Evolutionary conservation across 176 grass and related monocot species (phyloP), one percentile per base, ranked within the genome.

Genomic region (Pontederia crassipes): DNA sequence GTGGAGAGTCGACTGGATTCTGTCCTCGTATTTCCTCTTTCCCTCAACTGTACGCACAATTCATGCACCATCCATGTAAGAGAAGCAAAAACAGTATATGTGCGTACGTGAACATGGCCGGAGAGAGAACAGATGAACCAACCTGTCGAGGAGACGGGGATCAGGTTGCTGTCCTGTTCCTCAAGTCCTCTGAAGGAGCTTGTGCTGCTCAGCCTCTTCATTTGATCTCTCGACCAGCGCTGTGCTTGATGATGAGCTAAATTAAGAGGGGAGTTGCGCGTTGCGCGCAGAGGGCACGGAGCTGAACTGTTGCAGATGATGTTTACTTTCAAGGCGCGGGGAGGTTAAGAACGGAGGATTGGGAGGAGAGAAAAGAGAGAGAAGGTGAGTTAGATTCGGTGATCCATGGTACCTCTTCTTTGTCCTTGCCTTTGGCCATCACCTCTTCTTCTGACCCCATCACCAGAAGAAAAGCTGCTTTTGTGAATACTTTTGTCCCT

Each of bases 201-300:
- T n/a, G 59, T 45, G 59, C 59, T 46, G 59, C 59, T 45, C 32
- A 17, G 59, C 35, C 59, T 62, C 35, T 62, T 62, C 59, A 62
- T 62, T 40, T 46, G 11, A 10, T 59, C n/a, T 16, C 51, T 54
- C n/a, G 20, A 24, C 14, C 51, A 12, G n/a, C 14, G 4, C 6
- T 17, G n/a, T 15, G 14, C 14, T 15, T 15, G 51, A 15, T 12
- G 51, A 54, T 54, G 51, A 16, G n/a, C 12, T 16, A 17, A 54
- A 8, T 15, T 12, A 54, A 16, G 14, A 54, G 14, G 14, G n/a
- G 14, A 54, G 4, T 7, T 40, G 51, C 14, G 51, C 5, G 51
- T 15, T 54, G 51, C 4, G 5, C 11, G 51, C 14, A 54, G 51
- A 16, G 51, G n/a, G 51, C 14, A 54, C 12, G 51, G 51, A 8